Base-by-base conservation (phyloP, 768 basidiomycete genomes). In the Agaricus subrufescens region DNA sequence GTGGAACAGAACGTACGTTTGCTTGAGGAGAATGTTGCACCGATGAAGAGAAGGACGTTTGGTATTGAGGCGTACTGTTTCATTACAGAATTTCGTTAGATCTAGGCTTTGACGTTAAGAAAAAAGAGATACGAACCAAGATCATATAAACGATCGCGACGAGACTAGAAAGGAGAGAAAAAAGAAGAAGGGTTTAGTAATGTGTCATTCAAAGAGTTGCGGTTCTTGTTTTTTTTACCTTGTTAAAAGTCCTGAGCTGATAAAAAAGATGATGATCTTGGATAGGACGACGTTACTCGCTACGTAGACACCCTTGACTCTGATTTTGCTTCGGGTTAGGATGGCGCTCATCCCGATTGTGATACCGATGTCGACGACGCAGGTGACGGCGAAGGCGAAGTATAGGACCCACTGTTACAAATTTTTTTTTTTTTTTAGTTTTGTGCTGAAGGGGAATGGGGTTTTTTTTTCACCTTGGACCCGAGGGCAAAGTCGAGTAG, bases 201-300 rank as follows among this genome's bases (percentile, higher is more conserved):
- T 12, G 45, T 25, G 40, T 27, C 9, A 37, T 25, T 53, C 30
- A 10, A 23, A 9, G 25, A 19, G 19, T 19, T 19, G 19, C 19
- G 19, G 19, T 19, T 19, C 19, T 19, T n/a, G n/a, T n/a, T n/a
- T n/a, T 19, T 19, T 44, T 46, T 31, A 53, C 55, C 42, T 56
- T 19, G 55, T 56, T 9, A 56, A n/a, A 34, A 56, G 47, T 2
- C 55, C 55, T 37, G 55, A 56, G 14, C 55, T 39, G 19, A 56
- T 56, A 23, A 56, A 56, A 15, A 56, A 56, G 30, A 56, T 50
- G 43, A 56, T 56, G 23, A 56, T 56, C 48, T 56, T 56, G 23
- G 55, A 56, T 23, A 56, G 49, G 8, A 56, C 55, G 7, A 50
- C 44, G 23, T 56, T 56, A 19, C 39, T 56, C 3, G 43, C 34